Evolutionary conservation across 331 rosid species (phyloP), one percentile per base, ranked within the genome.

Genomic region (Rhamnella rubrinervis): DNA sequence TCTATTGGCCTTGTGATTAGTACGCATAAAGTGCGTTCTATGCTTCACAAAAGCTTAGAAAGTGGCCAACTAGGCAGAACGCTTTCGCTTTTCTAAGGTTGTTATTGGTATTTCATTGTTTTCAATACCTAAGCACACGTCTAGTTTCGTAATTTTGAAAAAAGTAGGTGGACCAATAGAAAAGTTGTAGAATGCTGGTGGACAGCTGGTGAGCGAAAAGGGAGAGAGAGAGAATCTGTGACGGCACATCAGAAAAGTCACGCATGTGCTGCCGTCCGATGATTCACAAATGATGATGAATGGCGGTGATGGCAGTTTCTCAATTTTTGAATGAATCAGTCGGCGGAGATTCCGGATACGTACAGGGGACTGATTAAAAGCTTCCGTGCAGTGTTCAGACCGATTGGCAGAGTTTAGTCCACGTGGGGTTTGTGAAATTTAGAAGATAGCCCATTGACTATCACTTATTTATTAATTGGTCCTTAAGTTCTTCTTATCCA

Each of bases 171-270:
- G 71, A 61, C 81, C 81, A 75, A 66, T 61, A 16, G 50, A 40
- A 18, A 39, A 14, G 6, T 0, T 0, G 35, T 40, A 49, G 65
- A 41, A 28, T 18, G 21, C 39, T 59, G 87, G 76, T 62, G 31
- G 35, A 80, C 87, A 80, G 83, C 85, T 80, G 82, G 70, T 8
- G 2, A 25, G 16, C 17, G 50, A 15, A 38, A 37, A 58, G 66
- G 80, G 3, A 0, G 35, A 56, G 71, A 4, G 7, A 16, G 62
- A 13, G 61, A 18, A 56, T 64, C 57, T 20, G 11, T 14, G 70
- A 21, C 65, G 44, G 21, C 64, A 14, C n/a, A 20, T 0, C 19
- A 31, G 0, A 17, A 20, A 12, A 28, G 47, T 15, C 12, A 5
- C 28, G 19, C n/a, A 23, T 8, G 21, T 52, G 1, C 8, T 37